These are phyloP conservation scores for Fraxinus greggii DNA, from an alignment of 305 asterid species.

Conservation along the genomic window DNA sequence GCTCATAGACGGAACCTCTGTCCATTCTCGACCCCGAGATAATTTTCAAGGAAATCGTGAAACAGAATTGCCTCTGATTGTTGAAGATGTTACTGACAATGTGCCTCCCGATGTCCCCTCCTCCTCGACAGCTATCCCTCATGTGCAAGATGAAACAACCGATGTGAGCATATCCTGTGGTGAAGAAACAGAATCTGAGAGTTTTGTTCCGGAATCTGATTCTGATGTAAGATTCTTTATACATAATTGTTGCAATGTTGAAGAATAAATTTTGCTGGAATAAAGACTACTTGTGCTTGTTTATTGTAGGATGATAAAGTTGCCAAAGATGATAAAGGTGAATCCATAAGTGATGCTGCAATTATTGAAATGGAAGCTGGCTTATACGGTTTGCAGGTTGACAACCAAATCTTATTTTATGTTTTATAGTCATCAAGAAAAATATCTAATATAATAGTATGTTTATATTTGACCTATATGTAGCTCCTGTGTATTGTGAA, in stretches of 20 bases:
- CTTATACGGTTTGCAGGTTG: conserved; percentile 82
- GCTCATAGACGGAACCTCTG: conserved; percentile 24
- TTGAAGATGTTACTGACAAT: conserved; percentile 52
- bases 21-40: conserved; percentile 33
- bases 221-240: conserved; percentile 45
- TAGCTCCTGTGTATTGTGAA: background rate
- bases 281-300: conserved; percentile 25
- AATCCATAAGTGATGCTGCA: conserved; percentile 56
- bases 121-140: conserved; percentile 34
- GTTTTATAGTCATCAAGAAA: conserved; percentile 12
- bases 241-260: conserved; percentile 17
- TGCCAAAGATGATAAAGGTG: conserved; percentile 37
- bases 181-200: conserved; percentile 51
- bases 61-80: conserved; percentile 34
- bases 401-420: conserved; percentile 18
- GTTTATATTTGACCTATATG: conserved; percentile 1
- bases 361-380: conserved; percentile 75
- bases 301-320: conserved; percentile 47
- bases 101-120: conserved; percentile 37
- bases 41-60: conserved; percentile 23
- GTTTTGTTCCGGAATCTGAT: conserved; percentile 41
- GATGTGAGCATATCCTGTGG: conserved; percentile 43
- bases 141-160: conserved; percentile 42
- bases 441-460: conserved; percentile 1
- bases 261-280: conserved; percentile 12